Base-by-base conservation (phyloP, 345 rosid genomes). In the Jatropha curcas region DNA sequence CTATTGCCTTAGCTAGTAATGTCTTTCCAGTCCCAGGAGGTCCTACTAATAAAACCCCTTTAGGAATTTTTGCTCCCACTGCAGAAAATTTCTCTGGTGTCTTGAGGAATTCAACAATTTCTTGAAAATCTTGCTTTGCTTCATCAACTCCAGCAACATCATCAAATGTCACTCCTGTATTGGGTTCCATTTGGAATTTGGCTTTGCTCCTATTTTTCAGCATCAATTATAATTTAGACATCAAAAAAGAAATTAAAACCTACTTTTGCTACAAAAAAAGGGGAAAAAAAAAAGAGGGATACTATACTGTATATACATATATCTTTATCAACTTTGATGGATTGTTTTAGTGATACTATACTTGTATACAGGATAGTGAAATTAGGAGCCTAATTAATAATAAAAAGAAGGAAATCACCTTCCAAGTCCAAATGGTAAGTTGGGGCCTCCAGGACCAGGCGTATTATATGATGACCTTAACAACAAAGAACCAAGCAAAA, bases 81-180 rank as follows among this genome's bases (percentile, higher is more conserved):
- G 88, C 87, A 4, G 88, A 30, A 79, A 92, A 90, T 71, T 90
- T 92, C 61, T 89, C 90, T 1, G 90, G 93, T 8, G 81, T 88
- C 73, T 31, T 82, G 37, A 89, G 68, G 81, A 92, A 92, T 68
- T 89, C 87, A 17, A 92, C 95, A 52, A 90, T 82, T 78, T 90
- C 95, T 68, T 86, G 86, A 70, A 88, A 87, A 69, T 92, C 97
- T 81, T 90, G 88, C 77, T 87, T 90, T n/a, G 90, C 97, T 86
- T 92, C 95, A 69, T 90, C 97, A 24, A 88, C 87, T 73, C 95
- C 97, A 16, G 92, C 97, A 56, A 90, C 90, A 53, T 92, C 97
- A 30, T 88, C 80, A 55, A 92, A 90, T 28, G 97, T 92, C 43
- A 87, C 84, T 70, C 90, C 92, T 0, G 92, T 90, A 71, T 87